Evolutionary conservation across 768 basidiomycete species (phyloP), one percentile per base, ranked within the genome.

Genomic region (Mycena albidolilacea): DNA sequence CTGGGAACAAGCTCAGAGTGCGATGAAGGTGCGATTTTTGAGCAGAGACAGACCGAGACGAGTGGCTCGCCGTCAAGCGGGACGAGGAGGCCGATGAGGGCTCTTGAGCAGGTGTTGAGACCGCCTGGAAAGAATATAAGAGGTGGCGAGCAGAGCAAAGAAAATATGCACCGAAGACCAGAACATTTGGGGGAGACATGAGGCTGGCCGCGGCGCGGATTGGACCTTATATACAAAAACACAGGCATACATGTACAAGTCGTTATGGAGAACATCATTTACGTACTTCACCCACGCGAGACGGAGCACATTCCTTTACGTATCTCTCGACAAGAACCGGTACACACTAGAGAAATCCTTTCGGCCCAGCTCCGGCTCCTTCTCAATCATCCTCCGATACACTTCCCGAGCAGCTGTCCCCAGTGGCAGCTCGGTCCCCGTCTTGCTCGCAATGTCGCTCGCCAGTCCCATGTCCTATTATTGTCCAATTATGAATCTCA

Each of bases 301-400:
- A 30, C 30, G 30, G 30, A 30, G 30, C 30, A 1, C 48, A 50
- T 50, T 43, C 48, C 6, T 3, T 50, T 50, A 5, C 10, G 30
- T 30, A 30, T 30, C 30, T 30, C 30, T 30, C 30, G 30, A 30
- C 69, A 96, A 82, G 80, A 90, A 91, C 62, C 85, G 83, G 80
- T 95, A 97, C 35, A 97, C 91, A 14, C 91, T 90, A 44, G 94
- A 95, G 78, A 97, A 97, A 76, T 97, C 96, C 77, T 91, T 92
- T 61, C 79, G 85, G 1, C 86, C 90, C 23, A 95, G 84, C 63
- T 89, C 92, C 1, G 92, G 90, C 37, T 88, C 84, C 60, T 84
- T 81, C 76, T 82, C 74, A 5, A 93, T 82, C 61, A 91, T 87
- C 37, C 85, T 82, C 6, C 81, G 81, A 80, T 97, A 97, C 37